These are phyloP conservation scores for Termitomyces sp. DNA, from an alignment of 768 basidiomycete genomes.

Conservation along the genomic window DNA sequence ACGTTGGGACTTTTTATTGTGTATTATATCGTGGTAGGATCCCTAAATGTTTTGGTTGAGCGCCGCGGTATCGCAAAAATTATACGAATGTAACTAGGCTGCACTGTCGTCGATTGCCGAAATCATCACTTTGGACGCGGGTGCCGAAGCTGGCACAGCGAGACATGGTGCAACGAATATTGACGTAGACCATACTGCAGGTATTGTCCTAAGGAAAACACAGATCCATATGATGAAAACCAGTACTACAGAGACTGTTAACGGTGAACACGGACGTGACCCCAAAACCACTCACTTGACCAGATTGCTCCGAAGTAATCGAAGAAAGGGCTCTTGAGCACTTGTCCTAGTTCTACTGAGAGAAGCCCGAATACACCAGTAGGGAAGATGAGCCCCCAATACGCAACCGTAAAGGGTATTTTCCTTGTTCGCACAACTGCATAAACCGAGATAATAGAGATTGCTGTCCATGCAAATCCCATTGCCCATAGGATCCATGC, in stretches of 20 bases:
- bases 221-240: slow-evolving; percentile 37
- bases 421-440: slow-evolving; percentile 22
- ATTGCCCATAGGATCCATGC: slow-evolving; percentile 50
- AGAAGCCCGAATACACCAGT: slow-evolving; percentile 47
- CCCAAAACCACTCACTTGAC: slow-evolving; percentile 31
- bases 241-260: slow-evolving; percentile 21
- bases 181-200: slow-evolving; percentile 37
- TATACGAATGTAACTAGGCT: neutral
- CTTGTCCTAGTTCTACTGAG: slow-evolving; percentile 41
- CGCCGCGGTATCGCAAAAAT: neutral
- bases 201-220: slow-evolving; percentile 36
- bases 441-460: slow-evolving; percentile 36
- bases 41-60: neutral
- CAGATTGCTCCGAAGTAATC: slow-evolving; percentile 47
- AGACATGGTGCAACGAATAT: slow-evolving; percentile 44
- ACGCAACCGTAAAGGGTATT: slow-evolving; percentile 40
- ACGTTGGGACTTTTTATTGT: too few species aligned
- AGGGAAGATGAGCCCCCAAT: slow-evolving; percentile 55
- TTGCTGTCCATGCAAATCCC: slow-evolving; percentile 44
- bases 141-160: slow-evolving; percentile 7
- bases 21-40: too few species aligned
- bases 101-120: neutral
- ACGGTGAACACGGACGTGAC: neutral
- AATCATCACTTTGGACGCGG: neutral
- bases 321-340: slow-evolving; percentile 47